Evolutionary conservation across 306 rosid species (phyloP).

Genomic region (Arachis hypogaea): DNA sequence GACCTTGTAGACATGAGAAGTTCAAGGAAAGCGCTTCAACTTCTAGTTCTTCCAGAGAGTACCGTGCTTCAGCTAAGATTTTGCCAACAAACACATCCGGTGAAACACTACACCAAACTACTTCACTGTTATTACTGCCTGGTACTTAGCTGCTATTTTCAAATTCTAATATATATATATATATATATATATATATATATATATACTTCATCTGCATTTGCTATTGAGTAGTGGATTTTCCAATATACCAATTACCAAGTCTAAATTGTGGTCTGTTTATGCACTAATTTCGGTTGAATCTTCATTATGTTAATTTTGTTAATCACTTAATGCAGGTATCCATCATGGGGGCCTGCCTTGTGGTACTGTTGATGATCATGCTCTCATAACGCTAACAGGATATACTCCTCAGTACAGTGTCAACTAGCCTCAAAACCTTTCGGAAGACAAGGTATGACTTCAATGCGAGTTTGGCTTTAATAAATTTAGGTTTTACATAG

Average conservation of each 20-base stretch:
- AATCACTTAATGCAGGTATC: constrained; percentile 9
- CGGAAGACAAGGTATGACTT: constrained; percentile 6
- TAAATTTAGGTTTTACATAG: neutral
- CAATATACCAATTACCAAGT: neutral
- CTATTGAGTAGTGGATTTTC: neutral
- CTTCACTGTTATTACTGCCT: neutral
- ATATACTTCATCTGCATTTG: neutral
- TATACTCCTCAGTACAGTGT: neutral
- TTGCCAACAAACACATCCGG: neutral
- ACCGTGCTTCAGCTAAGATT: neutral
- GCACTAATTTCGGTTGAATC: neutral
- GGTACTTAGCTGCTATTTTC: neutral
- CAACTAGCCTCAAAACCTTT: constrained; percentile 4
- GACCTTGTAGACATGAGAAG: constrained; percentile 1
- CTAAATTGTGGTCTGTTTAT: neutral
- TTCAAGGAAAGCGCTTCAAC: constrained; percentile 11
- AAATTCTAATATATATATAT: neutral
- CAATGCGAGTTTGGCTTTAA: neutral
- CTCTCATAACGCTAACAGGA: neutral
- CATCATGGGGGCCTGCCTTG: neutral
- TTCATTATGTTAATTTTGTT: neutral
- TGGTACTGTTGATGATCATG: neutral
- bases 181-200: too few relatives aligned
- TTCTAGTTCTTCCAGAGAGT: constrained; percentile 1
- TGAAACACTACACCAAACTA: neutral